Evolutionary conservation across 1,284 basidiomycete species (phyloP).

Genomic region (Tylopilus orsonianus): DNA sequence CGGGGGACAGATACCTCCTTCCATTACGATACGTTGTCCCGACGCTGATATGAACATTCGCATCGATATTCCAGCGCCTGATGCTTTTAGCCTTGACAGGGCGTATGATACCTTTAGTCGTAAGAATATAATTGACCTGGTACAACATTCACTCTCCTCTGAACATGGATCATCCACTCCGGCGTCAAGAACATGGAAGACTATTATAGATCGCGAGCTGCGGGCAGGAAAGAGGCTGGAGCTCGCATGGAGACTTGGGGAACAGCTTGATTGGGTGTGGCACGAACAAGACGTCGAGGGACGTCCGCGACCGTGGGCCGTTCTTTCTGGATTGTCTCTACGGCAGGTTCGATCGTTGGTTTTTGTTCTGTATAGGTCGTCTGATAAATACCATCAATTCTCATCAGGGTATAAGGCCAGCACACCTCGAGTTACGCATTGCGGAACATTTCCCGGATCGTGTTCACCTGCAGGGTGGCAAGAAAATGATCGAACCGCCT

Average conservation of each 20-base stretch:
- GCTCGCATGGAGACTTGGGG: conserved; percentile 74
- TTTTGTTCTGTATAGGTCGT: background rate
- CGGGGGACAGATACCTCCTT: conserved; percentile 47
- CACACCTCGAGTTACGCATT: conserved; percentile 71
- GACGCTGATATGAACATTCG: conserved; percentile 40
- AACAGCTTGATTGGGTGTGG: conserved; percentile 81
- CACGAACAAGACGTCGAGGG: conserved; percentile 64
- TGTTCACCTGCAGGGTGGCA: conserved; percentile 55
- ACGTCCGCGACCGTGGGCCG: conserved; percentile 63
- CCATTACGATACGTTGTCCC: conserved; percentile 38
- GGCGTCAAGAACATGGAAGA: conserved; percentile 52
- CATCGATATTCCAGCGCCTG: conserved; percentile 27
- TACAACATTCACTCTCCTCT: conserved; percentile 49
- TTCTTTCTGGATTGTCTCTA: conserved; percentile 72
- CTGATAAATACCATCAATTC: conserved; percentile 13
- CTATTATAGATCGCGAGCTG: conserved; percentile 55
- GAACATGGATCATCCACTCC: conserved; percentile 32
- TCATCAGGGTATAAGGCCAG: conserved; percentile 46
- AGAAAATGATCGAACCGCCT: conserved; percentile 63
- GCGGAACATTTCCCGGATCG: conserved; percentile 63
- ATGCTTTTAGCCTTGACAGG: conserved; percentile 23
- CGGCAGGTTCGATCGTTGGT: conserved; percentile 48
- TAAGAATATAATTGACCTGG: conserved; percentile 59
- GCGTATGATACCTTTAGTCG: conserved; percentile 53
- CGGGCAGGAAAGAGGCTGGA: conserved; percentile 59